Base-by-base conservation (phyloP, 2,329 filamentous ascomycete genomes). In the Pezicula radicicola region DNA sequence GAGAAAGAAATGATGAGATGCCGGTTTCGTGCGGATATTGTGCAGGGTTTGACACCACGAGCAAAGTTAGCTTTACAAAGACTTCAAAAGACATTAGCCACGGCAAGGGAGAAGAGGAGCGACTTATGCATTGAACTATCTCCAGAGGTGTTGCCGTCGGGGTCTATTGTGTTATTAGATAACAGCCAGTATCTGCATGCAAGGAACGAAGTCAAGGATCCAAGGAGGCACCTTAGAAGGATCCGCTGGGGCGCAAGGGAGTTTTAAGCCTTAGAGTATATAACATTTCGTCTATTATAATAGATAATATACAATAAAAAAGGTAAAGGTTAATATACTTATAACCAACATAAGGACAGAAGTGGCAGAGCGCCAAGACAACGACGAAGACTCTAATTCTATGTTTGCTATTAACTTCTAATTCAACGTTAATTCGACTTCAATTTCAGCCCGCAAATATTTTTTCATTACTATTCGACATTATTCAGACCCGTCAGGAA, bases 101-200 rank as follows among this genome's bases (percentile, higher is more conserved):
- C 41, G 46, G 51, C 54, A 6, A 53, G 51, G 43, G 46, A 40
- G 10, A 43, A 51, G 25, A 48, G 45, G 19, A 52, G 51, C 10
- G 58, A 56, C 2, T 25, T 49, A 2, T 49, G 47, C 13, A 48
- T 66, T 4, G 54, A 68, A 33, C 54, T 71, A 2, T 60, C 55
- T 1, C 51, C 61, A 0, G 53, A 64, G 9, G 42, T 53, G 2
- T 50, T 71, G 42, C 66, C 63, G 0, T 51, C 56, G 15, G 63
- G 63, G 2, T 63, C 64, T 16, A 62, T 71, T 21, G 53, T 71
- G n/a, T 51, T 70, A 27, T 55, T 71, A 16, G 68, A 71, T 54
- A 70, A 72, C 50, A 49, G 64, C 4, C 63, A 63, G 35, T 71
- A 68, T 66, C 52, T 72, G 9, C 69, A 72, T 63, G 65, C 65